Evolutionary conservation across 495 filamentous ascomycete genomes (phyloP).

Genomic region (Ramalina intermedia): DNA sequence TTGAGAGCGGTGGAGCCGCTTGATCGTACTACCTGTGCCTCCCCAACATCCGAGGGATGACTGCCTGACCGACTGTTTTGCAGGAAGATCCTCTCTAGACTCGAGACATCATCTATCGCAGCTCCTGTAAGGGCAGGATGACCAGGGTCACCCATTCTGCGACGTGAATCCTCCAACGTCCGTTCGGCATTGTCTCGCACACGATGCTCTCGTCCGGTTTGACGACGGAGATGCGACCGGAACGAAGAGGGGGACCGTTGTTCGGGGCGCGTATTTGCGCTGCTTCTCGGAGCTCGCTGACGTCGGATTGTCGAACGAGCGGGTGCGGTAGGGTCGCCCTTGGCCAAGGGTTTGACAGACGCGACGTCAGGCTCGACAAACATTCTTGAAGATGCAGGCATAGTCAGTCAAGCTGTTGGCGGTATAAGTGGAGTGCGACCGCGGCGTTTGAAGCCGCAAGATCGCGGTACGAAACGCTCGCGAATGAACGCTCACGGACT

Average conservation of each 20-base stretch:
- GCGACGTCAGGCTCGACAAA: conserved; percentile 44
- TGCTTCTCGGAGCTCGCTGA: conserved; percentile 28
- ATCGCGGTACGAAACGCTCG: too few relatives aligned
- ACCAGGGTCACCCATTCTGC: not conserved
- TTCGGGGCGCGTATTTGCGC: conserved; percentile 9
- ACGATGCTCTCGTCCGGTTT: not conserved
- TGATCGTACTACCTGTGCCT: conserved; percentile 19
- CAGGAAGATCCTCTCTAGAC: not conserved
- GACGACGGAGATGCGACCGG: not conserved
- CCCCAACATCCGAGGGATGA: conserved; percentile 7
- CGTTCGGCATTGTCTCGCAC: not conserved
- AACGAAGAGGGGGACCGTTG: conserved; percentile 2
- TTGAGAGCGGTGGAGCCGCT: too few relatives aligned
- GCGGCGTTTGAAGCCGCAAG: too few relatives aligned
- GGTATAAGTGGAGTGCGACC: too few relatives aligned
- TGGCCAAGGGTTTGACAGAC: conserved; percentile 40
- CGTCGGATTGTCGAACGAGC: conserved; percentile 64
- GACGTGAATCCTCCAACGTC: conserved; percentile 8
- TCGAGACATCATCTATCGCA: not conserved
- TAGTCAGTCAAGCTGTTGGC: too few relatives aligned
- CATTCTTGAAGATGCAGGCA: conserved; percentile 25
- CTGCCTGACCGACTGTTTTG: too few relatives aligned
- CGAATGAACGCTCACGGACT: too few relatives aligned
- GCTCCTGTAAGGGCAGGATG: not conserved
- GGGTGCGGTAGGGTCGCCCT: conserved; percentile 41